A percentile compares a stretch with the other conserved stretches of the same genome.
These are phyloP conservation scores for Vigna mungo DNA, from an alignment of 306 rosid species.

Conservation along the genomic window DNA sequence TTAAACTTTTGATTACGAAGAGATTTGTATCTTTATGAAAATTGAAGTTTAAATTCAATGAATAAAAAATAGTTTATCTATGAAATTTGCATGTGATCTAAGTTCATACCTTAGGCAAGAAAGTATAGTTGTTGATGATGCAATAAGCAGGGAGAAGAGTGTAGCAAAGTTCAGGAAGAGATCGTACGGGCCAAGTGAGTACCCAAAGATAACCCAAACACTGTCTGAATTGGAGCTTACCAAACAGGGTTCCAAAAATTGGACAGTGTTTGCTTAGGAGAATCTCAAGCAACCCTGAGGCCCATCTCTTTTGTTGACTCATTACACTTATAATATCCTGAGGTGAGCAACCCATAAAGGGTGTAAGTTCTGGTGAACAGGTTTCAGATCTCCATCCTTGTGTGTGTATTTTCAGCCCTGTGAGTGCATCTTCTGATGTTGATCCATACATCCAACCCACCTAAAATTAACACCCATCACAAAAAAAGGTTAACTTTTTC, in stretches of 20 bases:
- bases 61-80: no score
- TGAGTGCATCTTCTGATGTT: slow-evolving; percentile 59
- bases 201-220: slow-evolving; percentile 56
- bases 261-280: slow-evolving; percentile 60
- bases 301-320: slow-evolving; percentile 73
- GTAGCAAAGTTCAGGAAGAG: slow-evolving; percentile 58
- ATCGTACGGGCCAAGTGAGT: slow-evolving; percentile 46
- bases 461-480: not conserved
- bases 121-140: slow-evolving; percentile 60
- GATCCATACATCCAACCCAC: slow-evolving; percentile 63
- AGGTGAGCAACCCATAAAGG: slow-evolving; percentile 70
- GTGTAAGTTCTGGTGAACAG: slow-evolving; percentile 50
- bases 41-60: not conserved
- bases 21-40: no score
- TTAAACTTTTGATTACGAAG: no score
- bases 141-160: slow-evolving; percentile 62
- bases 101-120: slow-evolving; percentile 68
- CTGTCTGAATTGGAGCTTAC: slow-evolving; percentile 64
- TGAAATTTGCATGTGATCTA: not conserved
- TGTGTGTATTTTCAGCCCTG: slow-evolving; percentile 62
- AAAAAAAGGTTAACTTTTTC: no score
- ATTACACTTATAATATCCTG: slow-evolving; percentile 44
- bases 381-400: slow-evolving; percentile 72
- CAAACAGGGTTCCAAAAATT: slow-evolving; percentile 51
- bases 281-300: slow-evolving; percentile 56